Evolutionary conservation across 2,329 filamentous ascomycete genomes (phyloP), one percentile per base, ranked within the genome.

Genomic region (Cytospora piceicola): DNA sequence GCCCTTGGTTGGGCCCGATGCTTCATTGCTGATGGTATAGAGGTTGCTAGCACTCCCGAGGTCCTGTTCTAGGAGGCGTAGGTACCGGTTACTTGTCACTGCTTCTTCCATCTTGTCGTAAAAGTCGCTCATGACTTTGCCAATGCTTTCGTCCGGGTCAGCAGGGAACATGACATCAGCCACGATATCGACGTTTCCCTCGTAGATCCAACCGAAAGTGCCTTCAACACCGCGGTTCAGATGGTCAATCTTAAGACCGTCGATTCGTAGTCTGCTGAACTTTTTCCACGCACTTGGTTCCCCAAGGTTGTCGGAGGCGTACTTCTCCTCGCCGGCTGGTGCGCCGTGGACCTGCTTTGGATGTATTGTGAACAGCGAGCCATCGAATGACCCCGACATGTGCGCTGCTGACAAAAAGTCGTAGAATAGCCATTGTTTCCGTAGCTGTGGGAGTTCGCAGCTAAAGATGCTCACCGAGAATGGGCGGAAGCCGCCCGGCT

Each of bases 361-460:
- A 76, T 99, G 95, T 56, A 99, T 97, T 0, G 94, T 98, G 76
- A 99, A 99, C 3, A 99, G 83, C 0, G 95, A 98, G 63, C 95
- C 93, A 74, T 99, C 95, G 71, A 92, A 97, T 0, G 93, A 95
- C 1, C 95, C 95, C 15, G 93, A 97, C 87, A 98, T 96, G 77
- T 95, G 94, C 74, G 92, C 97, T 22, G 95, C 95, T 0, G 92
- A 95, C 32, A 99, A 80, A 71, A 99, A 96, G 76, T 99, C 95
- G 80, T 99, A 99, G 76, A 98, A 97, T 0, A 99, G 83, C 91
- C 93, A 99, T 73, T 96, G 94, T 74, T 97, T 98, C 61, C 95
- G 88, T 56, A 99, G 81, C 72, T 95, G 91, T 1, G 95, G 94
- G 49, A 99, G 85, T 73, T 98, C 94, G 76, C 94, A 97, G 8